Conservation (phyloP, 305 asterid species). For the Fraxinus sp. region DNA sequence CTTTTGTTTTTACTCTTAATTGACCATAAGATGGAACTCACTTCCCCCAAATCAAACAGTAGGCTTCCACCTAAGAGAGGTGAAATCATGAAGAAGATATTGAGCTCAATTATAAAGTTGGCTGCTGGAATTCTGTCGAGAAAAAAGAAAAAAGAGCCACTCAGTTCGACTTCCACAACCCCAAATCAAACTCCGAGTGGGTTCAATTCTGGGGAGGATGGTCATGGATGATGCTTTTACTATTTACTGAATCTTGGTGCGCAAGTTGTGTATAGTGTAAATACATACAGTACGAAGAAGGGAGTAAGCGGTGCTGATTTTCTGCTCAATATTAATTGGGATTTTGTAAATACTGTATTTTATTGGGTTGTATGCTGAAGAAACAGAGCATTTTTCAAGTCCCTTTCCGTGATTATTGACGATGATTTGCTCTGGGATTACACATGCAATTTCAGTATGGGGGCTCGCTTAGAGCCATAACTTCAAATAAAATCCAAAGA, state of each 20-base stretch:
- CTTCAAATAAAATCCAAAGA: no score
- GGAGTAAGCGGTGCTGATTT: not conserved
- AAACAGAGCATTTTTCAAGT: no score
- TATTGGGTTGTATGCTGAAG: not conserved
- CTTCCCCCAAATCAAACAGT: not conserved
- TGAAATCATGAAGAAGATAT: conserved; percentile 16
- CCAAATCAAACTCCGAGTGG: conserved; percentile 26
- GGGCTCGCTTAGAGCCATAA: no score
- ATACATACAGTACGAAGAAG: not conserved
- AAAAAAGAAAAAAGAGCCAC: not conserved
- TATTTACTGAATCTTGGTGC: not conserved
- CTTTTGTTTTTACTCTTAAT: not conserved
- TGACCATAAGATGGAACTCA: not conserved
- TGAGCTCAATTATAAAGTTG: conserved; percentile 26
- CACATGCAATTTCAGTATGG: no score
- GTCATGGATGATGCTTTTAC: conserved; percentile 2
- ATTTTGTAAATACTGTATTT: no score
- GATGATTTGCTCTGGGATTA: no score
- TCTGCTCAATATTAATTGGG: not conserved
- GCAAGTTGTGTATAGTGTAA: no score
- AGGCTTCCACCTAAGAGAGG: conserved; percentile 15
- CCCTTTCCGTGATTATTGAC: no score
- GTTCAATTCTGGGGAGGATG: conserved; percentile 23
- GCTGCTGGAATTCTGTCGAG: conserved; percentile 16
- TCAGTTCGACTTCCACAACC: conserved; percentile 14